phyloP scores from a whole-genome alignment of 1,284 basidiomycete genomes.

The Thecaphora frezii region DNA sequence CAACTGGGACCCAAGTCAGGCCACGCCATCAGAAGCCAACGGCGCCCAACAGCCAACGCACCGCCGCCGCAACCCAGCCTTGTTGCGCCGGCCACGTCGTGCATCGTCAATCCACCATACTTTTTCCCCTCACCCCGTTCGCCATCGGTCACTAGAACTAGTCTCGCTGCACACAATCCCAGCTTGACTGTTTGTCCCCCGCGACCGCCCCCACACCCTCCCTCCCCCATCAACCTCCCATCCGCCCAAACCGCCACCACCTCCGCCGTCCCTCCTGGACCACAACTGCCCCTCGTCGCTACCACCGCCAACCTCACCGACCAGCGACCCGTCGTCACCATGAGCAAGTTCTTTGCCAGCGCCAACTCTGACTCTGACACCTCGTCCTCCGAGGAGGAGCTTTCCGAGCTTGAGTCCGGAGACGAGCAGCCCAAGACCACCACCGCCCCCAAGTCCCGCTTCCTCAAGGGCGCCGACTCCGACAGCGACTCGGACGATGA shows the following conservation, averaged over 20 bases:
- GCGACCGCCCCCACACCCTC: neutral
- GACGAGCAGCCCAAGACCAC: slow-evolving; percentile 47
- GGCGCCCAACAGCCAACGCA: too few relatives aligned
- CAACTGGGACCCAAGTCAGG: too few relatives aligned
- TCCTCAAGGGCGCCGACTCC: slow-evolving; percentile 40
- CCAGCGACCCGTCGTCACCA: neutral
- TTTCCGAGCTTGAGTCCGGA: slow-evolving; percentile 53
- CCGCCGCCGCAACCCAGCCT: too few relatives aligned
- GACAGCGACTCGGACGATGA: slow-evolving; percentile 47
- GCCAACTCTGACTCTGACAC: slow-evolving; percentile 58
- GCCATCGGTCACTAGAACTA: neutral
- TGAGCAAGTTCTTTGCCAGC: slow-evolving; percentile 3
- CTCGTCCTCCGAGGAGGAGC: slow-evolving; percentile 55
- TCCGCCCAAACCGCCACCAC: slow-evolving; percentile 4
- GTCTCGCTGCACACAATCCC: neutral
- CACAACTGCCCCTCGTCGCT: neutral
- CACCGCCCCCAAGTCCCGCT: slow-evolving; percentile 31
- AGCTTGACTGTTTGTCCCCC: neutral
- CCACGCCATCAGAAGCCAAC: too few relatives aligned
- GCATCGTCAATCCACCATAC: neutral
- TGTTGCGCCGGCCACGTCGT: neutral
- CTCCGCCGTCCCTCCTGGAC: neutral
- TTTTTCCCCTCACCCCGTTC: neutral
- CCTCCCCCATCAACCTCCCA: slow-evolving; percentile 11
- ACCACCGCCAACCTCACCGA: neutral